phyloP scores from a whole-genome alignment of 129 eudicot genomes.

The Chrysanthemum makinoi region DNA sequence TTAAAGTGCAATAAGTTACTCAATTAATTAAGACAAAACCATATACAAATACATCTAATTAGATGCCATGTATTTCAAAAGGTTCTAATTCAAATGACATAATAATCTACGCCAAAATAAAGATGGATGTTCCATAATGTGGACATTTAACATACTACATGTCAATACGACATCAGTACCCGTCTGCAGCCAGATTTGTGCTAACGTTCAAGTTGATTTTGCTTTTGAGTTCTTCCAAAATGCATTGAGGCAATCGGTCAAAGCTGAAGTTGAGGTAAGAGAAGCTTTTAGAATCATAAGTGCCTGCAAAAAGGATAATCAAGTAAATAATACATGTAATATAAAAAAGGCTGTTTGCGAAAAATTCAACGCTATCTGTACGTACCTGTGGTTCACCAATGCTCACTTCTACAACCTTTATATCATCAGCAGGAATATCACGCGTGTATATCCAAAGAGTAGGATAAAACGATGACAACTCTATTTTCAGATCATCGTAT shows the following conservation, averaged over 20 bases:
- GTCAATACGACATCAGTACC: not conserved
- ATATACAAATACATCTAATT: no score
- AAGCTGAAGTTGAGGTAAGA: constrained; percentile 31
- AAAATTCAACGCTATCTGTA: not conserved
- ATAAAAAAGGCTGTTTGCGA: not conserved
- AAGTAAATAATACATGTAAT: not conserved
- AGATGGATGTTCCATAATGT: no score
- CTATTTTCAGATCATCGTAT: constrained; percentile 29
- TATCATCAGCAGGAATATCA: constrained; percentile 26
- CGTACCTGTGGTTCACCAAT: constrained; percentile 34
- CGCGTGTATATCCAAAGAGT: constrained; percentile 14
- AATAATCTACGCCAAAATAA: no score
- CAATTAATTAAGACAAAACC: no score
- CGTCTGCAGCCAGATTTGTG: not conserved
- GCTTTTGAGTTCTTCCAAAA: not conserved
- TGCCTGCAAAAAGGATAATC: constrained; percentile 18
- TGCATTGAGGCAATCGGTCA: constrained; percentile 21
- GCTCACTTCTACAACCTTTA: constrained; percentile 30
- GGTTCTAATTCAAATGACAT: no score
- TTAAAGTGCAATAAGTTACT: no score
- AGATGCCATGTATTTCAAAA: no score
- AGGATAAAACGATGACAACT: constrained; percentile 15
- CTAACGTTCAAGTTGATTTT: not conserved
- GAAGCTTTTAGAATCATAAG: constrained; percentile 20
- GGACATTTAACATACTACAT: no score